A percentile compares a stretch with the other conserved stretches of the same genome.
phyloP scores from a whole-genome alignment of 768 basidiomycete genomes.

The Suillus sp. region DNA sequence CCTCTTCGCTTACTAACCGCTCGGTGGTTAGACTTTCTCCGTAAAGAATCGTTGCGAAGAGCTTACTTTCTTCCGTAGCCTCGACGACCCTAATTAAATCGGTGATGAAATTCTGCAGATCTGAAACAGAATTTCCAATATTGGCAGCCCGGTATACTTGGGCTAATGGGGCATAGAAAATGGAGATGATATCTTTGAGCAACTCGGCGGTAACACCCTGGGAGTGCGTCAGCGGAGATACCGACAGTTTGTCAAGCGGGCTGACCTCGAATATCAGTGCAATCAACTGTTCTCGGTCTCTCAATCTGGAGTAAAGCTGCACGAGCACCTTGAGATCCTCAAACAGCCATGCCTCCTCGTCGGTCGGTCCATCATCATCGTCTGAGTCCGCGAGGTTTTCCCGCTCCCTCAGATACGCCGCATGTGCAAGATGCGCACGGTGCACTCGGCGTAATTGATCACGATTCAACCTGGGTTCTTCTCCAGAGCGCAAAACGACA shows the following conservation, averaged over 20 bases:
- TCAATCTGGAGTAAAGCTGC: constrained; percentile 73
- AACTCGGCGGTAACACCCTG: constrained; percentile 95
- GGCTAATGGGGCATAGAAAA: constrained; percentile 95
- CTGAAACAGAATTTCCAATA: constrained; percentile 90
- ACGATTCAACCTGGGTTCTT: constrained; percentile 72
- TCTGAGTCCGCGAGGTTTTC: constrained; percentile 77
- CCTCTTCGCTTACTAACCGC: constrained; percentile 71
- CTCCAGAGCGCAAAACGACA: constrained; percentile 76
- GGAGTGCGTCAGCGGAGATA: constrained; percentile 1
- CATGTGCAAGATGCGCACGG: constrained; percentile 77
- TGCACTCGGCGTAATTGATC: constrained; percentile 82
- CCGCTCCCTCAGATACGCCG: constrained; percentile 64
- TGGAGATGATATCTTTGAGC: constrained; percentile 97
- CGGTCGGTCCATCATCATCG: constrained; percentile 88
- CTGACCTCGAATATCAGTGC: constrained; percentile 92
- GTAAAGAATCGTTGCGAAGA: not conserved
- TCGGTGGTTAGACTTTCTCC: constrained; percentile 10
- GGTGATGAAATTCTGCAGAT: constrained; percentile 91
- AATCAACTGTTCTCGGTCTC: constrained; percentile 91
- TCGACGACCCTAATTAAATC: constrained; percentile 96
- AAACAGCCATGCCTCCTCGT: constrained; percentile 96
- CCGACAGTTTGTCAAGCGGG: not conserved
- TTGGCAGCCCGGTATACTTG: constrained; percentile 97
- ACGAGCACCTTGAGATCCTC: constrained; percentile 87
- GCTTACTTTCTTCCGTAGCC: constrained; percentile 83